A percentile compares a stretch with the other conserved stretches of the same genome.
Evolutionary conservation across 805 yeast species (phyloP).

Genomic region (Ogataea nonfermentans): DNA sequence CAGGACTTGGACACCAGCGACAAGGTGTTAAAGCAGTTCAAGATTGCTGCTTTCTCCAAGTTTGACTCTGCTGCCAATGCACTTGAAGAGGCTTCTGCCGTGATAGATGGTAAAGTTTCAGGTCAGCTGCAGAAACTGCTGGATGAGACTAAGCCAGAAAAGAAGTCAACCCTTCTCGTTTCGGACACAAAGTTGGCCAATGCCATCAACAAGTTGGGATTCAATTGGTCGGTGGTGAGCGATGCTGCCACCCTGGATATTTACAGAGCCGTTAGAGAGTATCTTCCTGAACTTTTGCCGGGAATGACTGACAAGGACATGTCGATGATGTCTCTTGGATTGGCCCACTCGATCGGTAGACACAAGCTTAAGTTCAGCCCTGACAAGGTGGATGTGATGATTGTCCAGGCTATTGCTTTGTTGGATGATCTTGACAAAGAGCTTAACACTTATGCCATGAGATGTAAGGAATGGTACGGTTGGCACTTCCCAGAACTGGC

Average conservation of each 20-base stretch:
- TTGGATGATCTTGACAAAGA: slow-evolving; percentile 97
- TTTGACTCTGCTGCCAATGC: slow-evolving; percentile 94
- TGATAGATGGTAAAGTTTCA: slow-evolving; percentile 92
- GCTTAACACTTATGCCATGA: slow-evolving; percentile 96
- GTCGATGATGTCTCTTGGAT: slow-evolving; percentile 94
- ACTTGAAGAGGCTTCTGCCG: slow-evolving; percentile 88
- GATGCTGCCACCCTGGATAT: slow-evolving; percentile 95
- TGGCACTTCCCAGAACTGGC: slow-evolving; percentile 99
- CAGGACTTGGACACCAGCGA: slow-evolving; percentile 79
- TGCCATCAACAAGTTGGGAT: slow-evolving; percentile 90
- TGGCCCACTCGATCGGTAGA: slow-evolving; percentile 98
- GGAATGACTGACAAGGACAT: slow-evolving; percentile 84
- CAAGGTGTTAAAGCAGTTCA: slow-evolving; percentile 85
- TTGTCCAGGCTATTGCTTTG: slow-evolving; percentile 96
- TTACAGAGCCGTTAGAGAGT: slow-evolving; percentile 92
- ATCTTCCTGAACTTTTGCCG: slow-evolving; percentile 90
- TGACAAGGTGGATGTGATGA: slow-evolving; percentile 98
- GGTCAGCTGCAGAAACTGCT: slow-evolving; percentile 75
- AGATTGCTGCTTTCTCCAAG: slow-evolving; percentile 93
- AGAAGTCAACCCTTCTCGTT: slow-evolving; percentile 84
- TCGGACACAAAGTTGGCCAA: slow-evolving; percentile 95
- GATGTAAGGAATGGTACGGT: slow-evolving; percentile 99
- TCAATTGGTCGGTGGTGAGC: slow-evolving; percentile 83
- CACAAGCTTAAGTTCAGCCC: slow-evolving; percentile 96
- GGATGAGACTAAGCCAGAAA: slow-evolving; percentile 72